Base-by-base conservation (phyloP, 169 alveolate genomes). In the Plasmodium reichenowi region DNA sequence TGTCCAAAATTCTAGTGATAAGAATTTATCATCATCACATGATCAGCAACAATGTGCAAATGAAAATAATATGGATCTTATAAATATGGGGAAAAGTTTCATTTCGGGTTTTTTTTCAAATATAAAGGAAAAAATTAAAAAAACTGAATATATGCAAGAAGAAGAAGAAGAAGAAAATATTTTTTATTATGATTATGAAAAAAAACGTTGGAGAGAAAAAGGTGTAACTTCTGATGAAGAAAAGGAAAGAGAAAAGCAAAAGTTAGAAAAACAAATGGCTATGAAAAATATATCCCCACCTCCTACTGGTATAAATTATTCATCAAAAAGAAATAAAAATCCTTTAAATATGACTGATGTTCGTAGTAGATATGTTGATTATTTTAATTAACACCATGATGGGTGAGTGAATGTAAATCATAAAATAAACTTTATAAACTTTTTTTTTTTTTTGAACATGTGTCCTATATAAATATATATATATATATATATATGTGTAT, bases 171-270 rank as follows among this genome's bases (percentile, higher is more conserved):
- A 85, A n/a, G 91, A 85, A 32, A 85, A 85, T 70, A 43, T 85
- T 38, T 85, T 85, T 70, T 85, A 85, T 66, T 85, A 85, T 52
- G 91, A 85, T 72, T 71, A 85, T 60, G 87, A 85, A 63, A 85
- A 71, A 63, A 85, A 85, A 50, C 47, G 87, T n/a, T 85, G 91
- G 91, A 85, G 91, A 32, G 91, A 85, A 48, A 85, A 58, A 20
- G 91, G 91, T 22, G 91, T 85, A 5, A 85, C 91, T 13, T 85
- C 91, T 10, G 91, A 85, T 45, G 91, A 85, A 48, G 91, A 85
- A 62, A 62, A 38, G 32, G 91, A 85, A 71, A 43, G 91, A 48
- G 91, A 85, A 10, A 56, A 73, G 13, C 66, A 54, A 50, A 85
- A 70, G 59, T 22, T 50, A 52, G 63, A 85, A 62, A 59, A 26